Conservation (phyloP, 208 protist species). For the Trypanosoma mega region DNA sequence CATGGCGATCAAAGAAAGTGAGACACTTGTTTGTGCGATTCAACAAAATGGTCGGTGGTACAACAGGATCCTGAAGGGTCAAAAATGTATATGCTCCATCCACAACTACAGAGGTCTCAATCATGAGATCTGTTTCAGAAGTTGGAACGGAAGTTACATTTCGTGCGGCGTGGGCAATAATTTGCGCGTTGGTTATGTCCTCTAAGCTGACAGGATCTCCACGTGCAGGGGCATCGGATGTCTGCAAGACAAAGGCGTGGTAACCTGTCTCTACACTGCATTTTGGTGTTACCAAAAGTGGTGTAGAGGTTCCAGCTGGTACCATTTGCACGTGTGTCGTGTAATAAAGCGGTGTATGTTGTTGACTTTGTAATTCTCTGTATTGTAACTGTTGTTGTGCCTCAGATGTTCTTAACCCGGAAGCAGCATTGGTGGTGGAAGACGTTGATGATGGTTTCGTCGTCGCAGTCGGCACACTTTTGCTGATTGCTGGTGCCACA, state of each 20-base stretch:
- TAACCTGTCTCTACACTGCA: constrained; percentile 54
- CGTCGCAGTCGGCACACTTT: constrained; percentile 36
- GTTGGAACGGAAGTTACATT: neutral
- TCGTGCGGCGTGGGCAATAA: constrained; percentile 51
- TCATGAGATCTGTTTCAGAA: constrained; percentile 40
- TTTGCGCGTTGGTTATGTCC: constrained; percentile 61
- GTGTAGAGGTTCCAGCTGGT: constrained; percentile 44
- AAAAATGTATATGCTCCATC: constrained; percentile 82
- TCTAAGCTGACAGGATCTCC: constrained; percentile 76
- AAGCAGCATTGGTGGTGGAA: no score
- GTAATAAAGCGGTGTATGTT: no score
- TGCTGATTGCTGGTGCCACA: constrained; percentile 43
- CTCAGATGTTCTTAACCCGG: no score
- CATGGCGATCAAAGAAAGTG: constrained; percentile 48
- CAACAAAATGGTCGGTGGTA: constrained; percentile 64
- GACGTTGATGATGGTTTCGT: constrained; percentile 34
- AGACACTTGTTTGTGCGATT: constrained; percentile 66
- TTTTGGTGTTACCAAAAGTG: constrained; percentile 50
- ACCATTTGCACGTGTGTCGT: constrained; percentile 16
- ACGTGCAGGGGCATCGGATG: constrained; percentile 42
- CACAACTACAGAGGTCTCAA: constrained; percentile 68
- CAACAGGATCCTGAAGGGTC: constrained; percentile 56
- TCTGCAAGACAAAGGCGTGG: constrained; percentile 61
- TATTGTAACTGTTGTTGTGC: neutral
- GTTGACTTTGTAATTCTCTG: no score